Percentiles rank a stretch among this genome's conserved stretches.
Conservation (phyloP, 1,139 yeast genomes). For the Geotrichum candidum region DNA sequence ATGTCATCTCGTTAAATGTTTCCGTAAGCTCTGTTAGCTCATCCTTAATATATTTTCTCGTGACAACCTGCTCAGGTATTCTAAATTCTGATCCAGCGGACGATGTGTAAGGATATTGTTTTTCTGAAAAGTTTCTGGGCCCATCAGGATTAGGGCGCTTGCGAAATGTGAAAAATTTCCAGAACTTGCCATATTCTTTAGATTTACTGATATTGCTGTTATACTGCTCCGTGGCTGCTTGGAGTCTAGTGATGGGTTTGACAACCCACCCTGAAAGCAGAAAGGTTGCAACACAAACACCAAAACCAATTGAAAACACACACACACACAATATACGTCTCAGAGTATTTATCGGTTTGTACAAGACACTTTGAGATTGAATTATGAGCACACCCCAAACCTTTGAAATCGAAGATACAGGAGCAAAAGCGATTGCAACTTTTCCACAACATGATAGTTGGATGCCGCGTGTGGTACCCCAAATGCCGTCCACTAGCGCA, state of each 20-base stretch:
- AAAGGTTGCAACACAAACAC: constrained; percentile 70
- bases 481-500: constrained; percentile 36
- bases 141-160: not conserved
- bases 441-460: constrained; percentile 38
- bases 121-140: not conserved
- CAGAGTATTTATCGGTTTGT: constrained; percentile 58
- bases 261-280: constrained; percentile 84
- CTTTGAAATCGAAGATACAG: constrained; percentile 44
- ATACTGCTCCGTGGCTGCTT: constrained; percentile 72
- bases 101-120: not conserved
- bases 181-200: not conserved
- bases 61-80: constrained; percentile 33
- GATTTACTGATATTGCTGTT: not conserved
- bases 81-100: constrained; percentile 21
- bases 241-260: constrained; percentile 72
- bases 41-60: constrained; percentile 48
- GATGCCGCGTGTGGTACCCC: constrained; percentile 50
- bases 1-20: constrained; percentile 90
- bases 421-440: constrained; percentile 70
- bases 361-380: constrained; percentile 55
- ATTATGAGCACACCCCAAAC: constrained; percentile 73
- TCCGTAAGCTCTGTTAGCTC: constrained; percentile 86
- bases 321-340: constrained; percentile 72
- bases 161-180: not conserved
- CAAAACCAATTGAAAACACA: constrained; percentile 71